Base-by-base conservation (phyloP, 805 yeast genomes). In the Clavispora asparagi region DNA sequence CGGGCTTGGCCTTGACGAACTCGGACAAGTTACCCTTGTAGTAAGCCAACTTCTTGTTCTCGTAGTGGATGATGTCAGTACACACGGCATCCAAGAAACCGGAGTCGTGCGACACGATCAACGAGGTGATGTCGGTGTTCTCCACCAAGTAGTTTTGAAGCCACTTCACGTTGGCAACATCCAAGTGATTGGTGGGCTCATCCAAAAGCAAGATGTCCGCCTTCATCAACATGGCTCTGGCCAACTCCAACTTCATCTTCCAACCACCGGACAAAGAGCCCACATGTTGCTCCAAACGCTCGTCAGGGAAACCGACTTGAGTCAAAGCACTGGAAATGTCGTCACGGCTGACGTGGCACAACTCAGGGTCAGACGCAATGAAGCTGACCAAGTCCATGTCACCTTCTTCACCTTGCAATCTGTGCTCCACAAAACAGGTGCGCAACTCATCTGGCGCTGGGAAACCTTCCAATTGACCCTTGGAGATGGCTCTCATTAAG, bases 121-220 rank as follows among this genome's bases (percentile, higher is more conserved):
- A 76, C 14, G 97, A 88, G 44, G 99, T 92, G 64, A 94, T 91
- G 46, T 89, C 85, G 16, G 87, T 79, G 67, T 94, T 89, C 45
- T 79, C 82, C 33, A 81, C 74, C 61, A 94, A 77, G 62, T 94
- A 94, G 50, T 92, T 90, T 70, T 89, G 84, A 55, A 92, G 76
- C 99, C 99, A 92, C 63, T 85, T 81, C 49, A 94, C 98, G 59
- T 92, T 92, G 39, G 81, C 74, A 42, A 89, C 97, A 74, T 94
- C 99, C 79, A 92, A 81, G 74, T 92, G 99, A 73, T 92, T 92
- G 54, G 99, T 92, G 67, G 99, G 99, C 80, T 92, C 99, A 71
- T 92, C 99, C 62, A 92, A 78, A 57, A 92, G 76, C 60, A 92
- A 78, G 46, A 92, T 91, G 70, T 92, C 99, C 31, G 98, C 99